Evolutionary conservation across 179 eudicot genomes (phyloP), one percentile per base, ranked within the genome.

Genomic region (Amaranthus tricolor): DNA sequence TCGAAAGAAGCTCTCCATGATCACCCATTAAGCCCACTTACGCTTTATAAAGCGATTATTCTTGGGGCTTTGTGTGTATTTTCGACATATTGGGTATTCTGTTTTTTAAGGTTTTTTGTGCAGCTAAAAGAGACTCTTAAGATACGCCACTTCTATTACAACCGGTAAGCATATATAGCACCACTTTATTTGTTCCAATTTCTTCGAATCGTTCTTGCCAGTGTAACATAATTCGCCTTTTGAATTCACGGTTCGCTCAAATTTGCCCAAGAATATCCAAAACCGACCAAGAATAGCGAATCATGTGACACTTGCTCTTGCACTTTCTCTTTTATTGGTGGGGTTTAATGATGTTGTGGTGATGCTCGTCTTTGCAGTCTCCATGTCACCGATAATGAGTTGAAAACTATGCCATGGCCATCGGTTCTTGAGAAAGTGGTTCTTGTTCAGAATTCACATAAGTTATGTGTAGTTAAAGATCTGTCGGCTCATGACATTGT

Each of bases 361-460:
- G 5, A 53, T 64, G 66, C 66, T 66, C 66, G 65, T 84, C 73
- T 78, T 20, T 88, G 87, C 94, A 96, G 99, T 84, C 98, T 96
- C 72, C 84, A 82, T 80, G 84, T 93, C 47, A 89, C 97, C 11
- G 99, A 96, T 74, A 79, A 85, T 83, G 98, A 96, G 68, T 81
- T 95, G 69, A 88, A 91, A 76, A 95, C 99, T 13, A 87, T 93
- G 89, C 94, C 92, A 70, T 95, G 99, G 99, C 85, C 90, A 52
- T 78, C 83, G 20, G 78, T 95, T 80, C 94, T 95, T 70, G 99
- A 91, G 74, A 95, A 93, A 81, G 91, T 91, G 62, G 91, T 91
- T 79, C 88, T 74, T 74, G 85, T 86, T 58, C 99, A 95, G 84
- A 82, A 73, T 43, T 76, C 84, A 12, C 91, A 87, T 45, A 91